phyloP scores from a whole-genome alignment of 2,329 filamentous ascomycete genomes.

The Cladosporium sphaerospermum region DNA sequence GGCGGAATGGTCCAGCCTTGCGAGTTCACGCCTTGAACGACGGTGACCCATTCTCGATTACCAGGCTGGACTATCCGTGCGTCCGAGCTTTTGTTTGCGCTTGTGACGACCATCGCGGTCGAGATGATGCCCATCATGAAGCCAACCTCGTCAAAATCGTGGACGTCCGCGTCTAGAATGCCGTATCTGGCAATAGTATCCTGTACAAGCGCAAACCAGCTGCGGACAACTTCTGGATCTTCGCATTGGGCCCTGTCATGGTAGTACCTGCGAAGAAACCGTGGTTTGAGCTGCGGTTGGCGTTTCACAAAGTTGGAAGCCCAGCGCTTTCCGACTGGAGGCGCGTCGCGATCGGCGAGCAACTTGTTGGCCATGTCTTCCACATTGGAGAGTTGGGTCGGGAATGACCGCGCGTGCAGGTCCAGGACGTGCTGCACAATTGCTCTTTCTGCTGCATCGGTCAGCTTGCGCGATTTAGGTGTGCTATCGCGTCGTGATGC shows the following conservation, averaged over 20 bases:
- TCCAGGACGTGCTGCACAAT: too few relatives aligned
- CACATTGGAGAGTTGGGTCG: too few relatives aligned
- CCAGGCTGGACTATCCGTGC: constrained; percentile 16
- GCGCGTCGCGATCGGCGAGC: neutral
- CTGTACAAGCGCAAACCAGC: constrained; percentile 11
- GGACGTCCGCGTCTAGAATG: constrained; percentile 12
- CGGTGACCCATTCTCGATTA: constrained; percentile 24
- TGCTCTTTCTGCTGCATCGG: too few relatives aligned
- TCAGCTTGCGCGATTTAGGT: too few relatives aligned
- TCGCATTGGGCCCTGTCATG: neutral
- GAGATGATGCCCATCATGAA: constrained; percentile 20
- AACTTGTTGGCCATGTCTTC: neutral
- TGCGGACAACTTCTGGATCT: constrained; percentile 1
- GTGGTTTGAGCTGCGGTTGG: neutral
- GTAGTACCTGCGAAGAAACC: neutral
- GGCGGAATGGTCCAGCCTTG: constrained; percentile 20
- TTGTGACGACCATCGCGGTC: constrained; percentile 18
- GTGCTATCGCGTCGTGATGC: too few relatives aligned
- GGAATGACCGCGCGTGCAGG: too few relatives aligned
- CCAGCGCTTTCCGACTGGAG: neutral
- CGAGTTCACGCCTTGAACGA: constrained; percentile 19
- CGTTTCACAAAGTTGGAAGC: neutral
- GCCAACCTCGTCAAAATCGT: constrained; percentile 21
- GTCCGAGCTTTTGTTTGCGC: constrained; percentile 13
- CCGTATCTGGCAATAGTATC: constrained; percentile 11